Percentiles rank a stretch among this genome's conserved stretches.
phyloP scores from a whole-genome alignment of 202 grass and related monocot species.

The Brachypodium distachyon region DNA sequence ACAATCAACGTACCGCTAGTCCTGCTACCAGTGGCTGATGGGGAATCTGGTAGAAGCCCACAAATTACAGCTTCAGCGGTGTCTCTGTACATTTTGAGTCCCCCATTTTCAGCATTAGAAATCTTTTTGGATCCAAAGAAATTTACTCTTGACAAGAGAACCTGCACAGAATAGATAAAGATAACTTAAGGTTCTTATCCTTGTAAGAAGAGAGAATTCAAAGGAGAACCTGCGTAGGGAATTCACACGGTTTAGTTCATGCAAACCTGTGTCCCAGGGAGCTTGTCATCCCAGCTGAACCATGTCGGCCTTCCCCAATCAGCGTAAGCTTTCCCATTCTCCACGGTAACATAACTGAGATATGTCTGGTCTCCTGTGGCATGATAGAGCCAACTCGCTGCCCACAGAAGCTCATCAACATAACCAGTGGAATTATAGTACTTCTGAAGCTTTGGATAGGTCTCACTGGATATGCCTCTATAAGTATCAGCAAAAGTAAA shows the following conservation, averaged over 20 bases:
- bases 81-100: slow-evolving; percentile 68
- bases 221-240: neutral
- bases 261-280: slow-evolving; percentile 84
- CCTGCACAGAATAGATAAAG: slow-evolving; percentile 45
- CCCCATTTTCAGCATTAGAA: slow-evolving; percentile 79
- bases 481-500: slow-evolving; percentile 90
- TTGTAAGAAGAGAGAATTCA: neutral
- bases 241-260: slow-evolving; percentile 5
- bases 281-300: slow-evolving; percentile 99
- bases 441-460: slow-evolving; percentile 58
- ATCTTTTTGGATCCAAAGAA: slow-evolving; percentile 81
- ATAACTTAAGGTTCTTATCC: slow-evolving; percentile 2
- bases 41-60: slow-evolving; percentile 90
- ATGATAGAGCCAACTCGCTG: slow-evolving; percentile 96
- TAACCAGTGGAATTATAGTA: slow-evolving; percentile 88
- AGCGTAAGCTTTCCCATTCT: slow-evolving; percentile 74
- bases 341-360: slow-evolving; percentile 83
- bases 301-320: slow-evolving; percentile 92
- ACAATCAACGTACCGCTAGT: slow-evolving; percentile 56
- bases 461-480: slow-evolving; percentile 67
- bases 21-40: slow-evolving; percentile 71
- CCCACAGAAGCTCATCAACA: slow-evolving; percentile 88
- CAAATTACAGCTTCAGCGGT: slow-evolving; percentile 89
- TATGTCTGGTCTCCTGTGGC: slow-evolving; percentile 90
- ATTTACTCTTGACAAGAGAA: slow-evolving; percentile 85